Evolutionary conservation across 2,329 filamentous ascomycete genomes (phyloP).

Genomic region (Colletotrichum liaoningense): DNA sequence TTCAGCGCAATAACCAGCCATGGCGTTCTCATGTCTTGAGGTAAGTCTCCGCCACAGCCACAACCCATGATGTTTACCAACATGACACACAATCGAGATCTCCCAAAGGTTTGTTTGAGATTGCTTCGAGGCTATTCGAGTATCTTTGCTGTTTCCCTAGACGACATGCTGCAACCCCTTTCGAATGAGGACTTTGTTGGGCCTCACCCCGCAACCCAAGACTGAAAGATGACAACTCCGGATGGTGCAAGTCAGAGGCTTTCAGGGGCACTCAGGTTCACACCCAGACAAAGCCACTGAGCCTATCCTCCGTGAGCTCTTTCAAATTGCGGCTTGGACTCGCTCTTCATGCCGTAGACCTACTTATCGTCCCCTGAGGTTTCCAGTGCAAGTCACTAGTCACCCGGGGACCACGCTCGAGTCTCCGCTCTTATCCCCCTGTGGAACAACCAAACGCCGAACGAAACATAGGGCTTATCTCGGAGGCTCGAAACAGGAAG

Average conservation of each 20-base stretch:
- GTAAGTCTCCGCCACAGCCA: not conserved
- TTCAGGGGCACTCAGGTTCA: constrained; percentile 9
- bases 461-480: constrained; percentile 21
- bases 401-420: not conserved
- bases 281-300: constrained; percentile 22
- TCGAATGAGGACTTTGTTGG: not conserved
- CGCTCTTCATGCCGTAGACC: constrained; percentile 6
- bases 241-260: not conserved
- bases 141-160: not conserved
- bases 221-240: constrained; percentile 2
- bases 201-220: not conserved
- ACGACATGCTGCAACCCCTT: not conserved
- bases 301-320: not conserved
- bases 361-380: not conserved
- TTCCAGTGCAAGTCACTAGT: not conserved
- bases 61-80: not conserved
- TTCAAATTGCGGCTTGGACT: not conserved
- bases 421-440: not conserved
- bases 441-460: not conserved
- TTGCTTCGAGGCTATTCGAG: not conserved
- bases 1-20: constrained; percentile 9
- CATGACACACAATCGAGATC: not conserved
- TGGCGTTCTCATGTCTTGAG: constrained; percentile 20
- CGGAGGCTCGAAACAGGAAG: constrained; percentile 25
- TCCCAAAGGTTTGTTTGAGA: not conserved